Base-by-base conservation (phyloP, 2,329 filamentous ascomycete genomes). In the Penicillium nordicum region DNA sequence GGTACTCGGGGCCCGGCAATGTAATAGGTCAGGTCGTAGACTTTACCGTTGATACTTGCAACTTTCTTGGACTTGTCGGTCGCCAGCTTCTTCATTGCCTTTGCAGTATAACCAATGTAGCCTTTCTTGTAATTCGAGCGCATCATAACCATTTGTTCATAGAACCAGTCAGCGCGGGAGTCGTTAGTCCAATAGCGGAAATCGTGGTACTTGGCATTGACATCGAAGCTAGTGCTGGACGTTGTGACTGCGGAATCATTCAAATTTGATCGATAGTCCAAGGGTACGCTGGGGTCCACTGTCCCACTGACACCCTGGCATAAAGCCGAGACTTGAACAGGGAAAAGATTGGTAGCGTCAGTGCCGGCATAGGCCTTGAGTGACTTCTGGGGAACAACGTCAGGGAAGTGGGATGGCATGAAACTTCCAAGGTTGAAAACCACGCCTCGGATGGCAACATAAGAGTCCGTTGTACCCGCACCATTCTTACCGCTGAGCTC, bases 11-110 rank as follows among this genome's bases (percentile, higher is more conserved):
- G 92, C 61, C 91, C 92, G 25, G 80, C 76, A 30, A 90, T 74
- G 72, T 99, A 99, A 38, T 85, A 83, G 0, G 92, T 95, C 75
- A 99, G 78, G 70, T 99, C 94, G 72, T 97, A 99, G 18, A 99
- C 87, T 45, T 85, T 84, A 57, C 81, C 80, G 63, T 93, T 83
- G 62, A 99, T 82, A 58, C 91, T 92, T 9, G 86, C 92, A 61
- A 99, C 87, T 7, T 84, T 80, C 58, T 87, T 82, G 36, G 88
- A 83, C 30, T 82, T 81, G 4, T 70, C 42, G 16, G 57, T 69
- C 8, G 84, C 86, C 16, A 96, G 80, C 0, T 82, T 90, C 62
- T 82, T 81, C 51, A 99, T 82, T 67, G 94, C 95, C 59, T 89
- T 68, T 0, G 87, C 76, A 10, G 89, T 90, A 74, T 92, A 99